These are phyloP conservation scores for Hansenula anomala DNA, from an alignment of 1,139 yeast genomes.

Conservation along the genomic window DNA sequence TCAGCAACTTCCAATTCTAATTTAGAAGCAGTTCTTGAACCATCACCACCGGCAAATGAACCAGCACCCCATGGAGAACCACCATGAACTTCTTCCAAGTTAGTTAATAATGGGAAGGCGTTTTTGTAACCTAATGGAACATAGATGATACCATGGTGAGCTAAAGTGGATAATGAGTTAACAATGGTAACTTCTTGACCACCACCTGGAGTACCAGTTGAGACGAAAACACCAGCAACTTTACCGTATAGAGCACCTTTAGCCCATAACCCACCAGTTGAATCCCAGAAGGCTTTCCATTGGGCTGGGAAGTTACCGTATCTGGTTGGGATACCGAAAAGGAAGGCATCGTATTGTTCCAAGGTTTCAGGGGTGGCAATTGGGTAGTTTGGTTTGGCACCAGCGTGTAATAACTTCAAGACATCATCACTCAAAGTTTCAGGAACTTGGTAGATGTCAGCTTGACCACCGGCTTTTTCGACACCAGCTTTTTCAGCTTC, in stretches of 20 bases:
- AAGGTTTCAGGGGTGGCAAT: constrained; percentile 60
- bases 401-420: constrained; percentile 57
- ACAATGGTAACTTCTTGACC: constrained; percentile 73
- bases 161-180: constrained; percentile 60
- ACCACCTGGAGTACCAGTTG: constrained; percentile 83
- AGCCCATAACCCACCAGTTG: constrained; percentile 83
- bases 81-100: constrained; percentile 70
- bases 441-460: constrained; percentile 71
- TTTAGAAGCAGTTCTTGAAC: constrained; percentile 66
- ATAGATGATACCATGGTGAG: constrained; percentile 76
- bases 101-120: constrained; percentile 52
- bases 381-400: constrained; percentile 65
- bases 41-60: constrained; percentile 71
- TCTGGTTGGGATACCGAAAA: constrained; percentile 83
- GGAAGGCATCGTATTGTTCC: constrained; percentile 62
- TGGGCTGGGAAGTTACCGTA: constrained; percentile 81
- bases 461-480: constrained; percentile 67
- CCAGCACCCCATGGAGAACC: constrained; percentile 92
- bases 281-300: constrained; percentile 77
- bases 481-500: constrained; percentile 67
- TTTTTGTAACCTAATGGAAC: constrained; percentile 78
- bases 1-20: constrained; percentile 61
- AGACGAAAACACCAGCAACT: constrained; percentile 69
- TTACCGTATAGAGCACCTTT: constrained; percentile 70
- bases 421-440: constrained; percentile 73